Conservation (phyloP, 2,329 filamentous ascomycete species). For the Diplocarpon rosae region DNA sequence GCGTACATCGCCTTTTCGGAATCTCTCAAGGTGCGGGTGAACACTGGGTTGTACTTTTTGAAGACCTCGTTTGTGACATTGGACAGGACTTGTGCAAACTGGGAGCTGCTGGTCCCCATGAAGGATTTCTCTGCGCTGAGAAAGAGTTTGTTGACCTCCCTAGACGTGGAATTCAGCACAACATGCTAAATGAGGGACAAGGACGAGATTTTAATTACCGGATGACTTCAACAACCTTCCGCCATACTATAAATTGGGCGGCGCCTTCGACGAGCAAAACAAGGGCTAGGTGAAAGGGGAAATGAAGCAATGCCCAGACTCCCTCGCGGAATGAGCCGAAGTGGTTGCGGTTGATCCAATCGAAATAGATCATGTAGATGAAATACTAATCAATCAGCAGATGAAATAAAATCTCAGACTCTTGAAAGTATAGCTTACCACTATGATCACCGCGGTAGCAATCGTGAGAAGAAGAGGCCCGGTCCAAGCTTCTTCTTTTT, state of each 20-base stretch:
- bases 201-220: conserved; percentile 1
- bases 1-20: conserved; percentile 3
- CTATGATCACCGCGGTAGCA: conserved; percentile 9
- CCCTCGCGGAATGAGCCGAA: conserved; percentile 16
- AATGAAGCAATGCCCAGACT: conserved; percentile 38
- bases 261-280: conserved; percentile 44
- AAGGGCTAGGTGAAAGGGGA: conserved; percentile 44
- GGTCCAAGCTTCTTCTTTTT: conserved; percentile 7
- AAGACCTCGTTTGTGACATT: conserved; percentile 11
- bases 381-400: conserved; percentile 14
- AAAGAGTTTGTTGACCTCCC: conserved; percentile 1
- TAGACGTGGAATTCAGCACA: background rate
- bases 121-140: background rate
- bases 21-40: background rate
- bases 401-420: background rate
- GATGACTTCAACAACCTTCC: conserved; percentile 14
- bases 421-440: conserved; percentile 5
- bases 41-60: conserved; percentile 6
- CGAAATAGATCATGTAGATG: conserved; percentile 22
- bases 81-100: background rate
- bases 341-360: conserved; percentile 12
- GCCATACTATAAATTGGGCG: conserved; percentile 19
- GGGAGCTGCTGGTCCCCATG: background rate
- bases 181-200: background rate
- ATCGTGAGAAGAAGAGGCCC: conserved; percentile 10